Evolutionary conservation across 108 stramenopile genomes (phyloP).

Genomic region (Nitzschia sp.): DNA sequence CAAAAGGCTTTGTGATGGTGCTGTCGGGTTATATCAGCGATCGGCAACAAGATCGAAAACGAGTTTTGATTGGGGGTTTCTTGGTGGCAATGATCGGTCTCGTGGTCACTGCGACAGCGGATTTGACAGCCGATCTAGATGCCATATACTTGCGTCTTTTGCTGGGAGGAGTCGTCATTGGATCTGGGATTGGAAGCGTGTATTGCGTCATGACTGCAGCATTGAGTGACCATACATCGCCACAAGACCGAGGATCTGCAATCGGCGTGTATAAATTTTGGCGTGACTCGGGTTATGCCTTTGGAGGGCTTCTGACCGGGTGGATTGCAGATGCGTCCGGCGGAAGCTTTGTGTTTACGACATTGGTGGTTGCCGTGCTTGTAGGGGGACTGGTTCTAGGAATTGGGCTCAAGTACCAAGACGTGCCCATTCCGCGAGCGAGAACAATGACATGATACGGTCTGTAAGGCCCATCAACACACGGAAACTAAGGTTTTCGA

Average conservation of each 20-base stretch:
- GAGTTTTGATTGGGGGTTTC: slow-evolving; percentile 11
- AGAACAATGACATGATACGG: neutral
- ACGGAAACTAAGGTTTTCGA: neutral
- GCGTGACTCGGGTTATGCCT: slow-evolving; percentile 27
- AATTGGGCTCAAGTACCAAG: neutral
- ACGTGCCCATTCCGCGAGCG: neutral
- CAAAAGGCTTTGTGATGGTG: slow-evolving; percentile 19
- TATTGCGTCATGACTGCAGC: slow-evolving; percentile 28
- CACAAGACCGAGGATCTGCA: slow-evolving; percentile 21
- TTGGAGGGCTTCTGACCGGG: slow-evolving; percentile 25
- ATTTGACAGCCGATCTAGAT: neutral
- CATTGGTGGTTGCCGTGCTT: slow-evolving; percentile 4
- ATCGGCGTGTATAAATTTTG: slow-evolving; percentile 28
- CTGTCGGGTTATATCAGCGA: slow-evolving; percentile 18
- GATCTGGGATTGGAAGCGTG: slow-evolving; percentile 24
- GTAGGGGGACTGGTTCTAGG: neutral
- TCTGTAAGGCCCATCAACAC: too few relatives aligned
- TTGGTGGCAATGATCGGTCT: slow-evolving; percentile 7
- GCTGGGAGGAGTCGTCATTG: slow-evolving; percentile 19
- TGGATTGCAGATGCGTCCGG: slow-evolving; percentile 16
- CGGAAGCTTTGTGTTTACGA: slow-evolving; percentile 20
- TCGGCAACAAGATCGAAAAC: slow-evolving; percentile 1
- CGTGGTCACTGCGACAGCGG: slow-evolving; percentile 14
- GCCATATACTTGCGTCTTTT: slow-evolving; percentile 10
- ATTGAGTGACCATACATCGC: slow-evolving; percentile 22